Percentiles rank a stretch among this genome's conserved stretches.
Conservation (phyloP, 140 eudicot genomes). For the Stevia rebaudiana region DNA sequence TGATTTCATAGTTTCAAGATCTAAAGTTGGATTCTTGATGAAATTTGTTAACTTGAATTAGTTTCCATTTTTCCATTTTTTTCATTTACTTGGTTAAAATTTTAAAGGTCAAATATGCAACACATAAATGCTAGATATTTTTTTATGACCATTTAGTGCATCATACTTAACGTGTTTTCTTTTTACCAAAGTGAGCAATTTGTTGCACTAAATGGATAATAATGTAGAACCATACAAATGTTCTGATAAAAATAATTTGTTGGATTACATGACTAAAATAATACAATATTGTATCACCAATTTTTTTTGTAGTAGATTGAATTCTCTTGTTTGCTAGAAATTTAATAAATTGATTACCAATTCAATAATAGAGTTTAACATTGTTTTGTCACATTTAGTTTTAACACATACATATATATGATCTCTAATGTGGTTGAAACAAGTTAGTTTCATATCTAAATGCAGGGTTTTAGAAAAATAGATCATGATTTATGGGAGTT, state of each 20-base stretch:
- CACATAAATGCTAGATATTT: no score
- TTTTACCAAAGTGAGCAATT: no score
- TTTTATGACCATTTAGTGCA: no score
- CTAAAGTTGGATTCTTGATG: neutral
- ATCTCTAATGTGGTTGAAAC: constrained; percentile 18
- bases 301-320: neutral
- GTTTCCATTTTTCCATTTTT: neutral
- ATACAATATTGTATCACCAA: no score
- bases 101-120: no score
- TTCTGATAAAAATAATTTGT: no score
- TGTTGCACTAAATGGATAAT: neutral
- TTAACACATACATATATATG: constrained; percentile 2
- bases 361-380: neutral
- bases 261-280: neutral
- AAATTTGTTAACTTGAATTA: neutral
- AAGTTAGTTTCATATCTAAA: constrained; percentile 16
- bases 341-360: neutral
- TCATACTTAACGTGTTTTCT: no score
- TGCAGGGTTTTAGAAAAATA: constrained; percentile 83
- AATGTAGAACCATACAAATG: neutral
- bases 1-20: neutral
- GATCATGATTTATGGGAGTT: constrained; percentile 84
- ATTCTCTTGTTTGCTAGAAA: no score
- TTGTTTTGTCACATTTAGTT: constrained; percentile 8
- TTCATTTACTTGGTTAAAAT: neutral